Conservation (phyloP, 1,284 basidiomycete species). For the Cryptococcus deneoformans region DNA sequence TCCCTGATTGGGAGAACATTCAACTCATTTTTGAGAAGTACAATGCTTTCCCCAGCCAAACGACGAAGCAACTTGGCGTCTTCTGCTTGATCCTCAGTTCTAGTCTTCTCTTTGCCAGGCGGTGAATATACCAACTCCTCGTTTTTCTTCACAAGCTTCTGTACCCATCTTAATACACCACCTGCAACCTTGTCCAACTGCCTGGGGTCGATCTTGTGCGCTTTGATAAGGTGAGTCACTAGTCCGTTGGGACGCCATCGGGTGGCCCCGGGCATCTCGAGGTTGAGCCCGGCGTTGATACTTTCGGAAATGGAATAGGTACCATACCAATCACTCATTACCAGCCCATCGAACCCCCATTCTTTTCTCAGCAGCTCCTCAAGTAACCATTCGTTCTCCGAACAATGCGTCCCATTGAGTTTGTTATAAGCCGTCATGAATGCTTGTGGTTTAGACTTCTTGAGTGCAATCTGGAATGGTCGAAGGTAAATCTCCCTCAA, state of each 20-base stretch:
- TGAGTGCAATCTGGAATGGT: constrained; percentile 79
- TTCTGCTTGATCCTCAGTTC: constrained; percentile 14
- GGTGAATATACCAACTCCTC: constrained; percentile 28
- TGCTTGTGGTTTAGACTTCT: constrained; percentile 53
- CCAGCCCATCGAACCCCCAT: constrained; percentile 67
- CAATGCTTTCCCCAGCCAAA: constrained; percentile 56
- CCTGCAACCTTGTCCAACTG: constrained; percentile 21
- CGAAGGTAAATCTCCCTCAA: constrained; percentile 76
- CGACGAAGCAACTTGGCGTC: constrained; percentile 28
- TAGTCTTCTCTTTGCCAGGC: constrained; percentile 20
- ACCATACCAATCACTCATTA: constrained; percentile 60
- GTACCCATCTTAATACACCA: constrained; percentile 45
- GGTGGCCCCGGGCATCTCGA: constrained; percentile 54
- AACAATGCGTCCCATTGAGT: constrained; percentile 65
- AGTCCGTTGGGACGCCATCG: constrained; percentile 24
- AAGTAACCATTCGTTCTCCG: constrained; percentile 62
- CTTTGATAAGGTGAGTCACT: constrained; percentile 59
- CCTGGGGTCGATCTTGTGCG: constrained; percentile 55
- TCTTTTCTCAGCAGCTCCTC: constrained; percentile 50
- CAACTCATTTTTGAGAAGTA: constrained; percentile 61
- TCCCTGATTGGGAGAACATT: constrained; percentile 22
- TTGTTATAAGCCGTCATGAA: constrained; percentile 55
- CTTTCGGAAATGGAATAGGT: constrained; percentile 62
- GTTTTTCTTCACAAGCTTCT: constrained; percentile 22
- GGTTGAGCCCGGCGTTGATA: constrained; percentile 69